Base-by-base conservation (phyloP, 345 rosid genomes). In the Brassica carinata region DNA sequence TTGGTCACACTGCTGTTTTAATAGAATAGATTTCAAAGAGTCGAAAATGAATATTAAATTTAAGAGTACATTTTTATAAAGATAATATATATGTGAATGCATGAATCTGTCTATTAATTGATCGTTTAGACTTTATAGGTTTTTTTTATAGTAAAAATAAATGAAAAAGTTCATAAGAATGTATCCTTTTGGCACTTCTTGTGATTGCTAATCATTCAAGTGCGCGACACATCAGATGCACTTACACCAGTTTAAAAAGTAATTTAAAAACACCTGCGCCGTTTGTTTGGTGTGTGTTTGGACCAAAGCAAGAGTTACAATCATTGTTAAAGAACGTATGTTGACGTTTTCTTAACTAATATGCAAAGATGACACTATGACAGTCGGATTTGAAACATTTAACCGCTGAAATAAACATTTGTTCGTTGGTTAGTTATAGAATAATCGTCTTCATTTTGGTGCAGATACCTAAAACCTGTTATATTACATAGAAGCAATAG, bases 151-250 rank as follows among this genome's bases (percentile, higher is more conserved):
- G 18, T 48, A 31, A 33, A 48, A 45, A 11, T 2, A 65, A 66
- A 75, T 8, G n/a, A 66, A 53, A 51, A 64, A 8, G 9, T 70
- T 62, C 30, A 14, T n/a, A 62, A 64, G 40, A 55, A 11, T 53
- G 36, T 71, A 23, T 57, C 77, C 81, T 78, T 78, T 78, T 71
- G 76, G 76, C 71, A 70, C 36, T 62, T 77, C 36, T 48, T 48
- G 70, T 77, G 74, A 70, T 77, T 33, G 70, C 76, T 71, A 62
- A 70, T 71, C 81, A 51, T 64, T 63, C 36, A 69, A 69, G 75
- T 69, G 80, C 75, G 69, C 53, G 27, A 30, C 63, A 70, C 81
- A 77, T 77, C 75, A 31, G 65, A 77, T 77, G 69, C 75, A 77
- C 75, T 45, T 71, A 40, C 2, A 29, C n/a, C 27, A 57, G 5